Conservation (phyloP, 139 green algal genomes). For the Chlorella sorokiniana region DNA sequence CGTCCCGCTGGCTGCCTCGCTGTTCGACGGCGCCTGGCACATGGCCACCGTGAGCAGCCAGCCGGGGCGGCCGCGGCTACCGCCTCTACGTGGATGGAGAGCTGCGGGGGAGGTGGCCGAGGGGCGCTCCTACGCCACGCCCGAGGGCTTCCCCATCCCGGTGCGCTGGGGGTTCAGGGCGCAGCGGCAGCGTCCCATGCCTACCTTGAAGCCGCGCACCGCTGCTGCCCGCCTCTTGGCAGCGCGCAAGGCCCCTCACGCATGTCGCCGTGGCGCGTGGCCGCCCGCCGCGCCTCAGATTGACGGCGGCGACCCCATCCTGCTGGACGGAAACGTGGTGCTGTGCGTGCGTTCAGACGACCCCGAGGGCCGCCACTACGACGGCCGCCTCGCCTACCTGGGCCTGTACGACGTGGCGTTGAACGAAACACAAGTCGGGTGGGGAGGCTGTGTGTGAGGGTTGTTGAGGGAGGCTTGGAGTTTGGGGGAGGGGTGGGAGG, state of each 20-base stretch:
- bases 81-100: conserved; percentile 54
- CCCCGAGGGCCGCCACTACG: conserved; percentile 28
- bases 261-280: neutral
- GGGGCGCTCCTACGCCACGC: neutral
- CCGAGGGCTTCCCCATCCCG: conserved; percentile 1
- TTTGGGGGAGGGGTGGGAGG: neutral
- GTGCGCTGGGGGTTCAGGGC: neutral
- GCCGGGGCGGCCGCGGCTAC: conserved; percentile 35
- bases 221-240: neutral
- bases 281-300: neutral
- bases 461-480: neutral
- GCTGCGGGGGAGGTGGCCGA: conserved; percentile 25
- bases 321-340: conserved; percentile 43
- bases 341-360: conserved; percentile 54
- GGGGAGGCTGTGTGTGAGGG: neutral
- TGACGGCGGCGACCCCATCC: conserved; percentile 38
- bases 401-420: conserved; percentile 35
- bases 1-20: neutral
- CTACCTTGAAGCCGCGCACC: neutral
- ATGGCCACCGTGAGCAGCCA: conserved; percentile 66
- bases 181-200: no score
- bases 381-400: conserved; percentile 49
- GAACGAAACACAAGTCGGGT: conserved; percentile 3
- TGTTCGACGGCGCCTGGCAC: conserved; percentile 66
- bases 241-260: neutral